Evolutionary conservation across 2,329 filamentous ascomycete genomes (phyloP).

Genomic region (Venturia aucupariae): DNA sequence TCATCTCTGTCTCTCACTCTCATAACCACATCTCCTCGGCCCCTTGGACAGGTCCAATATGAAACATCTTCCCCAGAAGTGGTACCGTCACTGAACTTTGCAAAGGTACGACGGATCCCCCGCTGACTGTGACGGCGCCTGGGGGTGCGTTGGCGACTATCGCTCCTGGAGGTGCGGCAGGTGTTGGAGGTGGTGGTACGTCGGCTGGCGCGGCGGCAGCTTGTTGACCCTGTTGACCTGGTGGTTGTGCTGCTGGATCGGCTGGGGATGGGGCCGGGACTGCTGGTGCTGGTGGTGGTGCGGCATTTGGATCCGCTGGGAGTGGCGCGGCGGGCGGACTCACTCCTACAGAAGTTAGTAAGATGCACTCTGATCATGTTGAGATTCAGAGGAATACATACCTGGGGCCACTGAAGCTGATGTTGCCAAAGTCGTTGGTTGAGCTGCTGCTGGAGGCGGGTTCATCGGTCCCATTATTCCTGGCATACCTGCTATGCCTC

Average conservation of each 20-base stretch:
- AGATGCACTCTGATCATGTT: no score
- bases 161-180: not conserved
- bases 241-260: not conserved
- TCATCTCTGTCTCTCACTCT: no score
- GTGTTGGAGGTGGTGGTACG: not conserved
- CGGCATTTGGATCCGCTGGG: not conserved
- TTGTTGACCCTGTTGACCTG: not conserved
- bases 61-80: constrained; percentile 10
- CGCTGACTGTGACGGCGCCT: constrained; percentile 8
- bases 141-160: not conserved
- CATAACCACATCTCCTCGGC: constrained; percentile 5
- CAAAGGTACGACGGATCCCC: constrained; percentile 8
- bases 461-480: constrained; percentile 10
- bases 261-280: not conserved
- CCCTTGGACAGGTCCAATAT: constrained; percentile 11
- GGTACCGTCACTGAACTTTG: constrained; percentile 14
- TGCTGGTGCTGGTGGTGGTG: not conserved
- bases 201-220: not conserved
- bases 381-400: not conserved
- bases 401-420: not conserved
- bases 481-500: constrained; percentile 1
- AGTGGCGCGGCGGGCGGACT: not conserved
- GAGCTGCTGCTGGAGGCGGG: not conserved
- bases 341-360: not conserved
- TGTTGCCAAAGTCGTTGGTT: not conserved